These are phyloP conservation scores for Porphyrellus cyaneotinctus DNA, from an alignment of 768 basidiomycete genomes.

Conservation along the genomic window DNA sequence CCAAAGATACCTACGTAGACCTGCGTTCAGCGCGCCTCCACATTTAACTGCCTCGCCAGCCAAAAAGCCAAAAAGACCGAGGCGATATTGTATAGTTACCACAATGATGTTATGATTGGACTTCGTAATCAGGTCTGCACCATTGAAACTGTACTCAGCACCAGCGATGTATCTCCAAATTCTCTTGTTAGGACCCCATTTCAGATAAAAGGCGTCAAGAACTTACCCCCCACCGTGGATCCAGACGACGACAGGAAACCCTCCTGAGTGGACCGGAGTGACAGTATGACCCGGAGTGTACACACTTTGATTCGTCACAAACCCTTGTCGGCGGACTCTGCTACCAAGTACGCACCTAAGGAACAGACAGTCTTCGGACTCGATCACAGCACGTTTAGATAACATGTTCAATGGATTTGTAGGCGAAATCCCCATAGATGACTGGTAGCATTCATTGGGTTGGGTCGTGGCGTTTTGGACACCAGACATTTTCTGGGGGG, in stretches of 20 bases:
- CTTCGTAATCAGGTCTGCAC: conserved; percentile 2
- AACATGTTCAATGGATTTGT: neutral
- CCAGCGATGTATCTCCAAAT: neutral
- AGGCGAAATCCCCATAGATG: neutral
- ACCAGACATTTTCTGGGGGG: neutral
- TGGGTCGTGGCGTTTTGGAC: neutral
- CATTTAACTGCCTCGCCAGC: neutral
- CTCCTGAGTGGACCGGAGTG: neutral
- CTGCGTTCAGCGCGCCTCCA: conserved; percentile 2
- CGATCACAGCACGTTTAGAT: neutral
- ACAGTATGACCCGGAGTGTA: neutral
- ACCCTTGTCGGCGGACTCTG: neutral
- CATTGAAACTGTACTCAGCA: neutral
- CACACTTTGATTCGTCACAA: neutral
- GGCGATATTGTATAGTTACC: conserved; percentile 10
- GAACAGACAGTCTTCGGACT: conserved; percentile 7
- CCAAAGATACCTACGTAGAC: conserved; percentile 1
- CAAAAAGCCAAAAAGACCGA: conserved; percentile 8
- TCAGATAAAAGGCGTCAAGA: neutral
- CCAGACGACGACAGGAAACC: conserved; percentile 6
- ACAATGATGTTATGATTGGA: conserved; percentile 5
- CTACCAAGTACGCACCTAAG: neutral
- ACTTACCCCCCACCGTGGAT: conserved; percentile 8
- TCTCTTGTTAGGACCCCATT: neutral
- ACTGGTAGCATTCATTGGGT: neutral